Evolutionary conservation across 768 basidiomycete genomes (phyloP).

Genomic region (Naganishia randhawae): DNA sequence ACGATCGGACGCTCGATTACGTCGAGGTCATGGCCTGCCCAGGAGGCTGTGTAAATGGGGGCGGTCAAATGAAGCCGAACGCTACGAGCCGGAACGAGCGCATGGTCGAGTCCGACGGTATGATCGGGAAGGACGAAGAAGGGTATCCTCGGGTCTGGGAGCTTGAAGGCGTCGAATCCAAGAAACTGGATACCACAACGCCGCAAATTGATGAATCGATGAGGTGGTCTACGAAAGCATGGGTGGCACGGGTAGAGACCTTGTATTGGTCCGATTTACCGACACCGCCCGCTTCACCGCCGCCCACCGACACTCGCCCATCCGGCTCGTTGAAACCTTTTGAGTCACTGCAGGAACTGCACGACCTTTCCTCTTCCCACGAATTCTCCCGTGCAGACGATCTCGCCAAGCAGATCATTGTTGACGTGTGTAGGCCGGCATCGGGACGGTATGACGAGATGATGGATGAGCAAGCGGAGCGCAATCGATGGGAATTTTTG

Average conservation of each 20-base stretch:
- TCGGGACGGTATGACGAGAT: conserved; percentile 27
- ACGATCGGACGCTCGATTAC: conserved; percentile 47
- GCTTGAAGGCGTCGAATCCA: conserved; percentile 39
- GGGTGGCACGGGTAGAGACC: conserved; percentile 74
- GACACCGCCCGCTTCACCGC: conserved; percentile 56
- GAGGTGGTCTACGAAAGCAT: conserved; percentile 77
- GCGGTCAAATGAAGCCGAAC: conserved; percentile 65
- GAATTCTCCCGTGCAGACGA: conserved; percentile 3
- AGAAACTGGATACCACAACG: conserved; percentile 19
- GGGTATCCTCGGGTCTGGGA: conserved; percentile 62
- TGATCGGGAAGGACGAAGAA: conserved; percentile 57
- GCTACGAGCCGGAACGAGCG: background rate
- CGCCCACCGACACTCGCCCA: conserved; percentile 7
- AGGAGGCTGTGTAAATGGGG: conserved; percentile 93
- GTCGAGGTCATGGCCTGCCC: conserved; percentile 88
- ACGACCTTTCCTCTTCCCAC: conserved; percentile 3
- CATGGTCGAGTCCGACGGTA: conserved; percentile 47
- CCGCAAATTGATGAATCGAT: conserved; percentile 54
- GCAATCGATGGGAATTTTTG: conserved; percentile 57
- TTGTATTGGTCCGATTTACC: conserved; percentile 67
- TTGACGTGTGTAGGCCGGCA: conserved; percentile 30
- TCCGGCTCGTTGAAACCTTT: conserved; percentile 11
- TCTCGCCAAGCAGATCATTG: conserved; percentile 18
- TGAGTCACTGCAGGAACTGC: conserved; percentile 9
- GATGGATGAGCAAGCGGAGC: conserved; percentile 56